Percentiles rank a stretch among this genome's conserved stretches.
Evolutionary conservation across 1,284 basidiomycete species (phyloP).

Genomic region (Ceratobasidium sp.): DNA sequence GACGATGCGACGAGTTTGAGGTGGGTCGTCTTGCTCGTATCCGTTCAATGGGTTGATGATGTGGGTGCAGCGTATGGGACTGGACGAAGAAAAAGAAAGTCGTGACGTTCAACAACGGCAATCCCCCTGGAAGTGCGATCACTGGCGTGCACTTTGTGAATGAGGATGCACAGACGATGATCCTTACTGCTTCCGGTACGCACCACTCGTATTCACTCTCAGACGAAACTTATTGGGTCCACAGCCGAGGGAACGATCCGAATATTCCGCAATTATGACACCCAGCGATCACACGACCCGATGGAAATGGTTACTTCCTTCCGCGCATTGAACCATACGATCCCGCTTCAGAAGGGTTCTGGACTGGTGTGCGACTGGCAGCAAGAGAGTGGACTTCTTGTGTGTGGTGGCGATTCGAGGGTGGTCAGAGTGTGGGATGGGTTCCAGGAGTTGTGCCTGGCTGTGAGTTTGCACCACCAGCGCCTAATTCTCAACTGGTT

Average conservation of each 20-base stretch:
- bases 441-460: slow-evolving; percentile 82
- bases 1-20: slow-evolving; percentile 88
- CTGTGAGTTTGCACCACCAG: slow-evolving; percentile 62
- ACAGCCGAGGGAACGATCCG: slow-evolving; percentile 90
- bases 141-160: slow-evolving; percentile 95
- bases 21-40: slow-evolving; percentile 54
- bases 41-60: not conserved
- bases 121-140: slow-evolving; percentile 80
- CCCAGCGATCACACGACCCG: slow-evolving; percentile 63
- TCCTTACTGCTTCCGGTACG: slow-evolving; percentile 84
- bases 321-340: slow-evolving; percentile 83
- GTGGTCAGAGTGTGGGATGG: slow-evolving; percentile 96
- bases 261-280: slow-evolving; percentile 86
- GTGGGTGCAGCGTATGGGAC: slow-evolving; percentile 79
- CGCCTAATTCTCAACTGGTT: too few species aligned
- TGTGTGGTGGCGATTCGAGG: slow-evolving; percentile 90
- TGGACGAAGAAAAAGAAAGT: slow-evolving; percentile 85
- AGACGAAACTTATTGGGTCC: slow-evolving; percentile 14
- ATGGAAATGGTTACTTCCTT: slow-evolving; percentile 92
- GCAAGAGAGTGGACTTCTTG: slow-evolving; percentile 82
- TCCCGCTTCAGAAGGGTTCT: slow-evolving; percentile 69
- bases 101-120: slow-evolving; percentile 88
- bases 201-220: slow-evolving; percentile 15
- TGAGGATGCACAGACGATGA: slow-evolving; percentile 91
- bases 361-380: slow-evolving; percentile 95